These are phyloP conservation scores for Corylus avellana DNA, from an alignment of 306 rosid species.

Conservation along the genomic window DNA sequence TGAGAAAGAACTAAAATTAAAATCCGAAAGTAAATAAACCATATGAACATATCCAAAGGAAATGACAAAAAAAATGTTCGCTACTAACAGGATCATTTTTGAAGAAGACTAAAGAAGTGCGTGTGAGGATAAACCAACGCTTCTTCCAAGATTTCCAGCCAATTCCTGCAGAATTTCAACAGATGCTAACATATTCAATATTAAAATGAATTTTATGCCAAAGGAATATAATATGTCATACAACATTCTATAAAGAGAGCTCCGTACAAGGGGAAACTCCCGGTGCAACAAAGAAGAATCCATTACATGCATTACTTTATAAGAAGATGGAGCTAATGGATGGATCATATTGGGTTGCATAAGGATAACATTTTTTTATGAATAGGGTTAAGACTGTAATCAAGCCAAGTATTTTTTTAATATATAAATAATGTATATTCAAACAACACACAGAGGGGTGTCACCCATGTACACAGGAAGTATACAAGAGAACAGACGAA, in stretches of 20 bases:
- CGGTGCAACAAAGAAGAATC: neutral
- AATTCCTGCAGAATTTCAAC: constrained; percentile 66
- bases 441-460: too few species aligned
- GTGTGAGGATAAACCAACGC: constrained; percentile 96
- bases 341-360: neutral
- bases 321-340: neutral
- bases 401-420: too few species aligned
- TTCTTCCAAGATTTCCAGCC: constrained; percentile 99
- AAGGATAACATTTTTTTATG: neutral
- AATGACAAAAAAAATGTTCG: constrained; percentile 23
- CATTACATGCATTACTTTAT: neutral
- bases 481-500: too few species aligned
- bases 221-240: neutral
- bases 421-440: too few species aligned
- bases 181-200: constrained; percentile 21
- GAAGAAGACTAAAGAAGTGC: constrained; percentile 93
- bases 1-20: neutral
- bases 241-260: neutral
- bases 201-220: neutral
- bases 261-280: neutral
- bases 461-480: too few species aligned
- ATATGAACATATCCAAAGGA: constrained; percentile 14
- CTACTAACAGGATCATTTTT: constrained; percentile 94
- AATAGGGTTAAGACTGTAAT: too few species aligned
- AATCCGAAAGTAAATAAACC: neutral